A percentile compares a stretch with the other conserved stretches of the same genome.
phyloP scores from a whole-genome alignment of 495 filamentous ascomycete species.

The Penicillium cinerascens region DNA sequence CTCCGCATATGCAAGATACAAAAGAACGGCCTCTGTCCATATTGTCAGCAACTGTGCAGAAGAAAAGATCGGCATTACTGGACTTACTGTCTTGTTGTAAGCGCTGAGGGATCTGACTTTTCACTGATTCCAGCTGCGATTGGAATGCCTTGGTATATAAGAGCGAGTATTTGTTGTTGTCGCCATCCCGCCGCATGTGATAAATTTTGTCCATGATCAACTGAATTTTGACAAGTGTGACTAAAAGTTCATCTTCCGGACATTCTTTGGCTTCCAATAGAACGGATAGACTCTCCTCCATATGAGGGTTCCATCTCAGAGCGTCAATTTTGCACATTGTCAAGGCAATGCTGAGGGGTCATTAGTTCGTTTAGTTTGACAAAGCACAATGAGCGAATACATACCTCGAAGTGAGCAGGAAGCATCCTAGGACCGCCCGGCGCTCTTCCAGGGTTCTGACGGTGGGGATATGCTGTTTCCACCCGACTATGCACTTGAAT shows the following conservation, averaged over 20 bases:
- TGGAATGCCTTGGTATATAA: constrained; percentile 46
- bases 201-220: constrained; percentile 38
- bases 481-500: constrained; percentile 22
- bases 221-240: constrained; percentile 45
- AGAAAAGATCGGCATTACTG: too few species aligned
- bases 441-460: constrained; percentile 49
- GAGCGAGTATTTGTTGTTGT: constrained; percentile 16
- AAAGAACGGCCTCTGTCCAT: constrained; percentile 33
- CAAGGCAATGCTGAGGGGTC: constrained; percentile 35
- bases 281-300: constrained; percentile 48
- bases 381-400: not conserved
- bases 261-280: constrained; percentile 45
- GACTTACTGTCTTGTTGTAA: constrained; percentile 40
- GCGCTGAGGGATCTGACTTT: constrained; percentile 28
- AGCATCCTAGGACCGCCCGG: constrained; percentile 52
- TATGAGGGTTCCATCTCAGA: constrained; percentile 49
- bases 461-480: constrained; percentile 13
- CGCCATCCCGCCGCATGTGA: constrained; percentile 20
- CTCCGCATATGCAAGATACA: constrained; percentile 38
- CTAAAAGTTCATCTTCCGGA: constrained; percentile 48
- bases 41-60: not conserved
- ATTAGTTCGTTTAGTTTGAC: not conserved
- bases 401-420: constrained; percentile 50
- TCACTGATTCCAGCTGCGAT: constrained; percentile 39
- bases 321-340: constrained; percentile 45